phyloP scores from a whole-genome alignment of 805 yeast genomes.

The Teunomyces kruisii region DNA sequence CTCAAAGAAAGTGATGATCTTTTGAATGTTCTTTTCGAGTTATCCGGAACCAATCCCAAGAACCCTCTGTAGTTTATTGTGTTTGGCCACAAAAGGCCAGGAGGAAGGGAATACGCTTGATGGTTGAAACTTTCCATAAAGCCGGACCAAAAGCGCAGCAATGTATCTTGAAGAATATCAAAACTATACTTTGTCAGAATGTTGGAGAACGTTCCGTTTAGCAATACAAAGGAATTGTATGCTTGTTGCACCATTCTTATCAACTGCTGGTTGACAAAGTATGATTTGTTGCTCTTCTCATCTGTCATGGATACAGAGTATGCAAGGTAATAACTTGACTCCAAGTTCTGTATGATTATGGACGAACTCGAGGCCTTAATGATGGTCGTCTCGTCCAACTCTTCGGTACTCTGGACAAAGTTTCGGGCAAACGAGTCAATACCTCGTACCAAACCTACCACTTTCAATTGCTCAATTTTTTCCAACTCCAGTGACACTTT shows the following conservation, averaged over 20 bases:
- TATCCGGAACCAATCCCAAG: conserved; percentile 27
- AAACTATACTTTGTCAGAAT: conserved; percentile 16
- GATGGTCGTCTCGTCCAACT: conserved; percentile 10
- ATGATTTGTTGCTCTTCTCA: conserved; percentile 13
- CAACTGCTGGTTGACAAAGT: conserved; percentile 26
- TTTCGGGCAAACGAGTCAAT: conserved; percentile 29
- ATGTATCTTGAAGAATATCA: conserved; percentile 14
- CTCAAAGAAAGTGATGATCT: conserved; percentile 27
- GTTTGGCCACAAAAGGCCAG: conserved; percentile 35
- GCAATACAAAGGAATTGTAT: conserved; percentile 25
- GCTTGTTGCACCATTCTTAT: conserved; percentile 19
- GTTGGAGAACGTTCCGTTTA: conserved; percentile 24
- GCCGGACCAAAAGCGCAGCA: conserved; percentile 29
- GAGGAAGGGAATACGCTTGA: conserved; percentile 19
- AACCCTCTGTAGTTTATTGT: conserved; percentile 35
- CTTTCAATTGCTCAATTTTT: conserved; percentile 24
- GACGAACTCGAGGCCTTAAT: conserved; percentile 27
- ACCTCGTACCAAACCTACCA: conserved; percentile 39
- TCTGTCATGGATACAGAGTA: conserved; percentile 20
- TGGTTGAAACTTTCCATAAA: conserved; percentile 27
- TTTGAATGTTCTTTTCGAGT: conserved; percentile 18
- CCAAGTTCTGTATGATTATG: conserved; percentile 25
- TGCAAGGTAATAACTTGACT: conserved; percentile 24
- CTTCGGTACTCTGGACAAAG: conserved; percentile 15
- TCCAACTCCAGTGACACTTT: conserved; percentile 5